Conservation (phyloP, 2,329 filamentous ascomycete genomes). For the Aspergillus quadricinctus region DNA sequence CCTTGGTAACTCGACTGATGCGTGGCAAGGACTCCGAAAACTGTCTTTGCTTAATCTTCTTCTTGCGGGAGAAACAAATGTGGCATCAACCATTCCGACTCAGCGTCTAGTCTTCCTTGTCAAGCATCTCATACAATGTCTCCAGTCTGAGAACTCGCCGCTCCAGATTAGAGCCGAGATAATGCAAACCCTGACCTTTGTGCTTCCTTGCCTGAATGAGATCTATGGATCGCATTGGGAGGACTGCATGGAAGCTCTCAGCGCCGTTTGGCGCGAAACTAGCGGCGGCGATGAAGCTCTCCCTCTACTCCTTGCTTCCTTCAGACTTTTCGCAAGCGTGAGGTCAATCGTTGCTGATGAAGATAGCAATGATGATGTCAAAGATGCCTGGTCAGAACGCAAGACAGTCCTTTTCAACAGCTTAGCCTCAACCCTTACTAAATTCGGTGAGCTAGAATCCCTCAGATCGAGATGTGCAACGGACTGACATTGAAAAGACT, state of each 20-base stretch:
- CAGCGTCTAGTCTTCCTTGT: conserved; percentile 78
- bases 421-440: conserved; percentile 39
- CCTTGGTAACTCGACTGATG: conserved; percentile 9
- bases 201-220: conserved; percentile 71
- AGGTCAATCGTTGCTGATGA: conserved; percentile 54
- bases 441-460: conserved; percentile 32
- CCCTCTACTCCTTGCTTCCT: conserved; percentile 64
- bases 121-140: conserved; percentile 70
- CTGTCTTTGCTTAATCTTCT: conserved; percentile 54
- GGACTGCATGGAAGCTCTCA: conserved; percentile 56
- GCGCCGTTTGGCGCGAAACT: conserved; percentile 53
- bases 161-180: conserved; percentile 35
- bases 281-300: conserved; percentile 48
- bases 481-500: conserved; percentile 29
- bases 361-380: conserved; percentile 77
- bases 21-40: conserved; percentile 41
- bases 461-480: neutral
- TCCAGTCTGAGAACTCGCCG: conserved; percentile 56
- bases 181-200: conserved; percentile 43
- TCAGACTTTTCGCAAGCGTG: conserved; percentile 65
- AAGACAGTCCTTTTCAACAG: conserved; percentile 57
- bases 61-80: conserved; percentile 45
- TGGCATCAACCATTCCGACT: conserved; percentile 45
- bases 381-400: conserved; percentile 65
- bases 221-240: conserved; percentile 90